phyloP scores from a whole-genome alignment of 805 yeast genomes.

The Wickerhamiella nectarea region DNA sequence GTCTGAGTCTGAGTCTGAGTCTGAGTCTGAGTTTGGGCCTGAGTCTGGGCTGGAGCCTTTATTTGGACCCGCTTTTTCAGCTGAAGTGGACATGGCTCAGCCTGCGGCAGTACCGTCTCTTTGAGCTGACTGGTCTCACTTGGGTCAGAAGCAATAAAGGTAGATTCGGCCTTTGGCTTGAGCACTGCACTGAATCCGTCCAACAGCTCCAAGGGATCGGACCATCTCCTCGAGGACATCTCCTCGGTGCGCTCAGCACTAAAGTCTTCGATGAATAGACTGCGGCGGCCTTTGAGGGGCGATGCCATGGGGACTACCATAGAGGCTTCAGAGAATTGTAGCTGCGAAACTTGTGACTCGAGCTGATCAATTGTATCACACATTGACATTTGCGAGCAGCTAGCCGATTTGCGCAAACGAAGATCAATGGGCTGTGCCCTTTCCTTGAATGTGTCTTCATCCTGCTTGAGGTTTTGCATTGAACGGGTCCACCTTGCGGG shows the following conservation, averaged over 20 bases:
- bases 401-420: neutral
- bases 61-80: too few relatives aligned
- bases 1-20: too few relatives aligned
- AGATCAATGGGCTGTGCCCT: too few relatives aligned
- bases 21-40: too few relatives aligned
- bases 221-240: neutral
- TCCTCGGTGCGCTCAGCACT: neutral
- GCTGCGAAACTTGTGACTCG: conserved; percentile 2
- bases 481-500: conserved; percentile 6
- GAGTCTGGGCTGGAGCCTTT: too few relatives aligned
- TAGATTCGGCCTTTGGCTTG: neutral
- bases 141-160: neutral
- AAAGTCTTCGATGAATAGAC: neutral
- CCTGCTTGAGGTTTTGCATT: conserved; percentile 6
- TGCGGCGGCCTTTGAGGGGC: neutral
- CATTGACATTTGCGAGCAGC: neutral
- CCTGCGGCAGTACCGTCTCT: too few relatives aligned
- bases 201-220: neutral
- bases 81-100: too few relatives aligned
- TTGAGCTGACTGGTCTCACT: too few relatives aligned
- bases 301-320: neutral
- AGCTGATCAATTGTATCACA: neutral
- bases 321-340: neutral
- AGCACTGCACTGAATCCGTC: neutral
- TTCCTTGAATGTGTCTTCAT: too few relatives aligned